A percentile compares a stretch with the other conserved stretches of the same genome.
Evolutionary conservation across 352 stramenopile genomes (phyloP).

Genomic region (Globisporangium echinulatum): DNA sequence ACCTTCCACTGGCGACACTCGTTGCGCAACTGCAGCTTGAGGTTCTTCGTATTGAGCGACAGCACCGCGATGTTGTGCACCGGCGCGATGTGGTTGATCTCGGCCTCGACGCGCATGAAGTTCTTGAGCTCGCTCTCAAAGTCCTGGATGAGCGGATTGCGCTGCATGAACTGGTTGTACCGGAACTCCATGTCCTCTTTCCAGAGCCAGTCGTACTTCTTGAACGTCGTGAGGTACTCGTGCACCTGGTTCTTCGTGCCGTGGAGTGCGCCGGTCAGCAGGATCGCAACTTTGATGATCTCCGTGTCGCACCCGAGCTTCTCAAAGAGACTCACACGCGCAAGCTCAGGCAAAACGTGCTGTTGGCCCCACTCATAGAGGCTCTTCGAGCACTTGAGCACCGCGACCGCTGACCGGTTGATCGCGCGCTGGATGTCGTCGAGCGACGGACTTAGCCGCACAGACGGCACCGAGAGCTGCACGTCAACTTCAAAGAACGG

Average conservation of each 20-base stretch:
- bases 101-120: constrained; percentile 75
- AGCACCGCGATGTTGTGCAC: constrained; percentile 85
- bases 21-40: constrained; percentile 83
- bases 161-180: constrained; percentile 83
- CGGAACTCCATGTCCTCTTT: constrained; percentile 86
- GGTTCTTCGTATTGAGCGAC: constrained; percentile 81
- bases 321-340: constrained; percentile 66
- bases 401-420: constrained; percentile 70
- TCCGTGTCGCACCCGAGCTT: constrained; percentile 81
- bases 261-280: constrained; percentile 77
- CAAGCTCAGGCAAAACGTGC: constrained; percentile 40
- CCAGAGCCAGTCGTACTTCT: constrained; percentile 89
- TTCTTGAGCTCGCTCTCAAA: constrained; percentile 77
- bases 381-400: constrained; percentile 78
- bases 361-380: constrained; percentile 79
- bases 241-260: constrained; percentile 84
- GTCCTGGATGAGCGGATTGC: constrained; percentile 74
- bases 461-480: constrained; percentile 73
- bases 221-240: constrained; percentile 78
- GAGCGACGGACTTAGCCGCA: constrained; percentile 70
- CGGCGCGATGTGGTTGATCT: constrained; percentile 71
- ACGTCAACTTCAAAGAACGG: constrained; percentile 88
- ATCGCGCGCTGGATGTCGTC: constrained; percentile 85
- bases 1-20: constrained; percentile 85
- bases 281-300: constrained; percentile 85